Conservation (phyloP, 805 yeast genomes). For the Naumovozyma castellii region DNA sequence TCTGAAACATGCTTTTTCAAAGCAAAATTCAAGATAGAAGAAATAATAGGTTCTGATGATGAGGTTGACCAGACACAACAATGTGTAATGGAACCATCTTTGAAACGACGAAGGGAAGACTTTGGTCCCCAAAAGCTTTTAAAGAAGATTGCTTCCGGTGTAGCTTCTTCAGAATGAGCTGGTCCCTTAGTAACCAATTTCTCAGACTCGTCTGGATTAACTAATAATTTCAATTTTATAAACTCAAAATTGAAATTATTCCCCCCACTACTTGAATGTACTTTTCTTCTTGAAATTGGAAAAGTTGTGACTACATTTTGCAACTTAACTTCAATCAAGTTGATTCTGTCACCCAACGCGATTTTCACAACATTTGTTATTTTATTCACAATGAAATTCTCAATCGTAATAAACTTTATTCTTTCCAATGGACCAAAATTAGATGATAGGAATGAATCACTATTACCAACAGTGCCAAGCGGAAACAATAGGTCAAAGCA, state of each 20-base stretch:
- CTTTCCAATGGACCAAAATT: slow-evolving; percentile 62
- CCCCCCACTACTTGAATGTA: slow-evolving; percentile 28
- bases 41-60: slow-evolving; percentile 50
- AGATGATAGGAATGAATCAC: slow-evolving; percentile 27
- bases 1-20: slow-evolving; percentile 54
- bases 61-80: slow-evolving; percentile 76
- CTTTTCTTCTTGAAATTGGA: slow-evolving; percentile 42
- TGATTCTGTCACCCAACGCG: slow-evolving; percentile 45
- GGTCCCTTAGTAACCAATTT: slow-evolving; percentile 86
- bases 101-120: slow-evolving; percentile 81
- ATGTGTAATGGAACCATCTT: slow-evolving; percentile 83
- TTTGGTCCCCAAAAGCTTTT: slow-evolving; percentile 82
- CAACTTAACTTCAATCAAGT: slow-evolving; percentile 29
- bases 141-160: slow-evolving; percentile 53
- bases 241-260: slow-evolving; percentile 24
- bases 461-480: slow-evolving; percentile 17
- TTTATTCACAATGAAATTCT: slow-evolving; percentile 53
- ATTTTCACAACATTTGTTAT: slow-evolving; percentile 46
- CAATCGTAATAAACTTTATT: slow-evolving; percentile 60
- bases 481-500: slow-evolving; percentile 42
- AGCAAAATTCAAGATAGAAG: slow-evolving; percentile 54
- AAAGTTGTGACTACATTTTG: slow-evolving; percentile 25
- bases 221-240: slow-evolving; percentile 51
- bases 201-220: slow-evolving; percentile 67
- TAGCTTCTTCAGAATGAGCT: slow-evolving; percentile 43